Conservation (phyloP, 1,284 basidiomycete species). For the Cryptococcus depauperatus region DNA sequence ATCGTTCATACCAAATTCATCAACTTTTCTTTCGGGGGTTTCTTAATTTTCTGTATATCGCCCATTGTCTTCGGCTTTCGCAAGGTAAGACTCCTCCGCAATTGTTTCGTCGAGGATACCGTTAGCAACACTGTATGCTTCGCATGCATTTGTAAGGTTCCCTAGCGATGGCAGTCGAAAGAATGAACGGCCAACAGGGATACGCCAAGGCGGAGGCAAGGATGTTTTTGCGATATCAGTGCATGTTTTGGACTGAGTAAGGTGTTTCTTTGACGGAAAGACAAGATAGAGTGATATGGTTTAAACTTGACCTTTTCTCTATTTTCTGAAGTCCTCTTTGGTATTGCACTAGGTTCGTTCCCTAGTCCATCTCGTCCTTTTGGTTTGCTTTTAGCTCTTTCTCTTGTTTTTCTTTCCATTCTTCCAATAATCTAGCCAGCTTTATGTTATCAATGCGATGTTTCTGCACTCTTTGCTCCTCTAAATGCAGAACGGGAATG, state of each 20-base stretch:
- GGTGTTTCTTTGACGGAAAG: not conserved
- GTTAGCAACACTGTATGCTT: conserved; percentile 11
- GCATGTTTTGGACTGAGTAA: not conserved
- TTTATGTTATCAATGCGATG: conserved; percentile 35
- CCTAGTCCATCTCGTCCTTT: not conserved
- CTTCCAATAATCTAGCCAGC: conserved; percentile 28
- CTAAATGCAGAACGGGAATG: conserved; percentile 43
- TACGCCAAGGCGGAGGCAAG: conserved; percentile 19
- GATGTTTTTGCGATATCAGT: not conserved
- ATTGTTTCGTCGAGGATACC: conserved; percentile 10
- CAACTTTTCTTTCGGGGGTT: conserved; percentile 3
- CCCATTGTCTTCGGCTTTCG: not conserved
- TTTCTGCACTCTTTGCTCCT: conserved; percentile 35
- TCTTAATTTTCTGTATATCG: conserved; percentile 1
- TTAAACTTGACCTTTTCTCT: not conserved
- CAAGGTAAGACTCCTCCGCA: conserved; percentile 1
- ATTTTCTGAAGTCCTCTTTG: not conserved
- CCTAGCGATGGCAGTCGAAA: conserved; percentile 9
- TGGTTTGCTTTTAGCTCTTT: conserved; percentile 5
- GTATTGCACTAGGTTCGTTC: too few relatives aligned
- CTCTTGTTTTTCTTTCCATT: conserved; percentile 21
- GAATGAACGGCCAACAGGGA: conserved; percentile 13
- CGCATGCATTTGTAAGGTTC: conserved; percentile 12
- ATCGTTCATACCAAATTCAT: conserved; percentile 1
- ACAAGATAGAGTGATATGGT: not conserved